Conservation (phyloP, 2,329 filamentous ascomycete species). For the Colletotrichum endophyticum region DNA sequence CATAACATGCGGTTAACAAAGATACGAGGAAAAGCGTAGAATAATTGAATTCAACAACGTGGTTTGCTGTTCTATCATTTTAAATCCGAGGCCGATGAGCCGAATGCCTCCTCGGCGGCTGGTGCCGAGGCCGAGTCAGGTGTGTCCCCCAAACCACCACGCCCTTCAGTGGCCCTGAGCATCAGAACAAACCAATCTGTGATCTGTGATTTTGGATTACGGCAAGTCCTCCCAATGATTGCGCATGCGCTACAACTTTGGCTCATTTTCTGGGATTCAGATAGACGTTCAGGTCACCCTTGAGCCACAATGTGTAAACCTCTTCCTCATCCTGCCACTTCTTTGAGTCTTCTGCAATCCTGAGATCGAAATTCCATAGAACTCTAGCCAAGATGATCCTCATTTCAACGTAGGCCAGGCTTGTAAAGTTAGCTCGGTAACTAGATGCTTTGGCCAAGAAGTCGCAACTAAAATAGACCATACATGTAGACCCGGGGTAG, state of each 20-base stretch:
- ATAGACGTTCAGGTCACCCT: constrained; percentile 28
- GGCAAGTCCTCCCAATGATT: neutral
- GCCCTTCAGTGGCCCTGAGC: neutral
- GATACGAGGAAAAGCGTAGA: neutral
- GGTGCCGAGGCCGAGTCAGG: neutral
- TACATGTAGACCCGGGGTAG: neutral
- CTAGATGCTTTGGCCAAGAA: neutral
- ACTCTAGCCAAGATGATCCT: neutral
- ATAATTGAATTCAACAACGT: neutral
- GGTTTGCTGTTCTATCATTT: neutral
- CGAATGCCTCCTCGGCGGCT: neutral
- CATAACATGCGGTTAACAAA: neutral
- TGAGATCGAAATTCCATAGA: constrained; percentile 51
- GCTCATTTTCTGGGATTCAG: constrained; percentile 19
- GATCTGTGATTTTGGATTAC: neutral
- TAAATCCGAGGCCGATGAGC: neutral
- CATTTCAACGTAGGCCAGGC: neutral
- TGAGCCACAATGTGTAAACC: constrained; percentile 30
- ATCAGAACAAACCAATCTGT: neutral
- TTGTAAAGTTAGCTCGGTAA: neutral
- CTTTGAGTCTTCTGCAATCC: constrained; percentile 34
- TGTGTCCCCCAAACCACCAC: neutral
- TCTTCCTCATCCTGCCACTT: constrained; percentile 39
- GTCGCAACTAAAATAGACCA: neutral
- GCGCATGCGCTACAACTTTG: neutral